Evolutionary conservation across 164 flowering plant genomes (phyloP).

Genomic region (Nymphaea thermarum): DNA sequence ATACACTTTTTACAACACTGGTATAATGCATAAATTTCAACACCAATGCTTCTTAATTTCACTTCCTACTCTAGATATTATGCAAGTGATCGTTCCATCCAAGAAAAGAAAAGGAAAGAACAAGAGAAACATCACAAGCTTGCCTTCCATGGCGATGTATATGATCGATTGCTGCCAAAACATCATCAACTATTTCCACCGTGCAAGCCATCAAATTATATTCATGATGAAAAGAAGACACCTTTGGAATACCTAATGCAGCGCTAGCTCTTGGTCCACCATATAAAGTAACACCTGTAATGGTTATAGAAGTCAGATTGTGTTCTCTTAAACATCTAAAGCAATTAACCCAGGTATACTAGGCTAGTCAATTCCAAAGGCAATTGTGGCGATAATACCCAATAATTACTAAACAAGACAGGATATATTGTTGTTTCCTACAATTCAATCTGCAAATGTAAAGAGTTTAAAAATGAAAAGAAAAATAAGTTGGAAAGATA

Average conservation of each 20-base stretch:
- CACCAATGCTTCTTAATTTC: background rate
- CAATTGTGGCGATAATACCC: too few species aligned
- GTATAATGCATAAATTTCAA: background rate
- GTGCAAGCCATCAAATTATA: slow-evolving; percentile 86
- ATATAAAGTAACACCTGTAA: slow-evolving; percentile 63
- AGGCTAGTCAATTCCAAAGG: too few species aligned
- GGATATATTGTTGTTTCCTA: too few species aligned
- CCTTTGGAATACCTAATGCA: slow-evolving; percentile 41
- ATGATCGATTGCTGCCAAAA: slow-evolving; percentile 77
- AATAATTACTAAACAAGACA: too few species aligned
- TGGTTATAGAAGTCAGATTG: background rate
- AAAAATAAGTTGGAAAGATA: too few species aligned
- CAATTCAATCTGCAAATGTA: too few species aligned
- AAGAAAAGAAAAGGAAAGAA: background rate
- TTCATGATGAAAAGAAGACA: slow-evolving; percentile 71
- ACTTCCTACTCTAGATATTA: background rate
- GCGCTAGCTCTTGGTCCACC: slow-evolving; percentile 82
- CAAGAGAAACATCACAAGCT: background rate
- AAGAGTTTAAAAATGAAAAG: too few species aligned
- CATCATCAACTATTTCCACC: slow-evolving; percentile 86
- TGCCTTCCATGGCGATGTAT: slow-evolving; percentile 94
- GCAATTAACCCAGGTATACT: too few species aligned
- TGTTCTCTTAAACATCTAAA: background rate
- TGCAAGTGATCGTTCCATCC: background rate
- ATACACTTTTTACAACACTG: background rate